A percentile compares a stretch with the other conserved stretches of the same genome.
Conservation (phyloP, 441 rosid genomes). For the Syzygium malaccense region DNA sequence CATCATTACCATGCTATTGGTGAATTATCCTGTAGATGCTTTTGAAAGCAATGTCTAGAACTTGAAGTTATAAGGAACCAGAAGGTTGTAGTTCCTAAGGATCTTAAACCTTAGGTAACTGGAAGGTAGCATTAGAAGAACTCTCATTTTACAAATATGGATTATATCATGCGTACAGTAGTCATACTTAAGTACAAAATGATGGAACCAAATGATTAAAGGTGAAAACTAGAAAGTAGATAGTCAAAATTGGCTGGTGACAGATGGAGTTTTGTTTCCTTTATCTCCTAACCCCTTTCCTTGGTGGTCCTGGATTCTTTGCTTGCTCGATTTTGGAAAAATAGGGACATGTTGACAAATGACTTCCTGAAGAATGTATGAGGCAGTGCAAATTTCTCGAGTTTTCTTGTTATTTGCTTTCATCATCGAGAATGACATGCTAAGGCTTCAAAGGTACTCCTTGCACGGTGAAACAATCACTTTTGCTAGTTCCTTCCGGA, state of each 20-base stretch:
- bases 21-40: not conserved
- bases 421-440: not conserved
- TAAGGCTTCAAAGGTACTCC: not conserved
- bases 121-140: not conserved
- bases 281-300: not conserved
- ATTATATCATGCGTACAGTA: not conserved
- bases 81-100: not conserved
- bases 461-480: not conserved
- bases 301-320: not conserved
- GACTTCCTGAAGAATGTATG: not conserved
- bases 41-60: not conserved
- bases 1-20: not conserved
- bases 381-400: not conserved
- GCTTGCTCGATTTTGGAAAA: not conserved
- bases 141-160: not conserved
- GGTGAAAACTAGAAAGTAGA: not conserved
- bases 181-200: not conserved
- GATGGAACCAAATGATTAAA: not conserved
- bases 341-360: not conserved
- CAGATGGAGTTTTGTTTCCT: not conserved
- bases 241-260: not conserved
- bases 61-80: not conserved
- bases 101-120: not conserved
- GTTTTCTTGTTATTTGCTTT: not conserved
- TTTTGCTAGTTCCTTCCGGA: not conserved